Percentiles rank a stretch among this genome's conserved stretches.
Conservation (phyloP, 2,329 filamentous ascomycete species). For the Camillea tinctor region DNA sequence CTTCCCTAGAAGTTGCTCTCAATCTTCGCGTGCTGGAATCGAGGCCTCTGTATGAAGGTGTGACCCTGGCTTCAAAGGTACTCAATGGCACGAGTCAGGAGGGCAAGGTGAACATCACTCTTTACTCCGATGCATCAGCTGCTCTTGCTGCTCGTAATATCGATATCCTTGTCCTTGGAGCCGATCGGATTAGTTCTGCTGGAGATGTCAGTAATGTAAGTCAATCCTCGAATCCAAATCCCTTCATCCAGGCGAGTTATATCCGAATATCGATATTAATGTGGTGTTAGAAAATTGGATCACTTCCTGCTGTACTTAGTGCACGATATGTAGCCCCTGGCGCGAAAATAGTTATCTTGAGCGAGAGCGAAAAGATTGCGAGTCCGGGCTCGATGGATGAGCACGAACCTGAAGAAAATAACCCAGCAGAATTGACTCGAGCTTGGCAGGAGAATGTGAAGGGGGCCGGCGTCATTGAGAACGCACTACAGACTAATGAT, state of each 20-base stretch:
- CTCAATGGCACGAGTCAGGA: constrained; percentile 14
- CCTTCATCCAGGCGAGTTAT: background rate
- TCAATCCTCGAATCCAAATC: background rate
- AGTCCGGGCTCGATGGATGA: constrained; percentile 42
- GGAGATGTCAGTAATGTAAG: constrained; percentile 60
- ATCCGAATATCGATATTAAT: constrained; percentile 3
- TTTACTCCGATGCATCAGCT: constrained; percentile 61
- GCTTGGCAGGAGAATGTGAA: constrained; percentile 42
- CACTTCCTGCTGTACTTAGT: constrained; percentile 56
- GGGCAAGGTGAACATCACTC: constrained; percentile 35
- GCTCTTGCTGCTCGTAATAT: constrained; percentile 51
- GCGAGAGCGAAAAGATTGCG: constrained; percentile 62
- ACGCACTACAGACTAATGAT: constrained; percentile 3
- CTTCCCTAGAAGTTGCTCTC: constrained; percentile 37
- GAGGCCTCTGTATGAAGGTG: constrained; percentile 64
- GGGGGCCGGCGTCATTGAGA: constrained; percentile 16
- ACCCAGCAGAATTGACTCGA: constrained; percentile 46
- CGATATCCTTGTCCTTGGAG: constrained; percentile 61
- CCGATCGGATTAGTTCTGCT: constrained; percentile 57
- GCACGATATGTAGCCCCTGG: constrained; percentile 47
- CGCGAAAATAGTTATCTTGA: constrained; percentile 53
- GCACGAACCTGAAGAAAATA: constrained; percentile 50
- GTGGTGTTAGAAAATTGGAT: constrained; percentile 54
- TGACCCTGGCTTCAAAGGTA: constrained; percentile 50
- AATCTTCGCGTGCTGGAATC: constrained; percentile 65